Base-by-base conservation (phyloP, 805 yeast genomes). In the Yarrowia sp. region DNA sequence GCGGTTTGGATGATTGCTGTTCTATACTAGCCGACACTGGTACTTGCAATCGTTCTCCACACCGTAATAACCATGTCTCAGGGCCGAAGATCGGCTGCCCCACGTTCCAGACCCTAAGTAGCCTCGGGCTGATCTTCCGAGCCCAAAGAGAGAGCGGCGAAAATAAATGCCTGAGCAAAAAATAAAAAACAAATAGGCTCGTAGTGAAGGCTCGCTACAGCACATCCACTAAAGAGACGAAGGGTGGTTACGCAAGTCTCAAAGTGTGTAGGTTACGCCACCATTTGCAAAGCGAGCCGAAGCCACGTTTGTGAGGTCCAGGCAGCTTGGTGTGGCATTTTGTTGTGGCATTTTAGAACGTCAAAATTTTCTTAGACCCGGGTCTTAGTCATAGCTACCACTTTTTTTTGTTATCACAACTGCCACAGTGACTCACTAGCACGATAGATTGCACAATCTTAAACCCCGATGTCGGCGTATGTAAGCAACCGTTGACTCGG, bases 371-470 rank as follows among this genome's bases (percentile, higher is more conserved):
- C n/a, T n/a, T 12, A 2, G 25, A 38, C 25, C 10, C 42, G 14
- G 42, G 24, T 10, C 21, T 39, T 22, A 14, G 29, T 39, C 46
- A 22, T 24, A 42, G n/a, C n/a, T n/a, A n/a, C n/a, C n/a, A n/a
- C n/a, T n/a, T n/a, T n/a, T n/a, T n/a, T n/a, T n/a, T n/a, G n/a
- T n/a, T n/a, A n/a, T n/a, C n/a, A n/a, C n/a, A n/a, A 21, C 25
- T 27, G 51, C 51, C 51, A 44, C 51, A 44, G 24, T 47, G 55
- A 47, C 38, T 47, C 55, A 47, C 38, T 3, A 29, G 53, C 53
- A 29, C 36, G 55, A 47, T 47, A 19, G 25, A 47, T 47, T 31
- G 55, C 19, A n/a, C 55, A 47, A 47, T 47, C 38, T 47, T 21
- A 47, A 21, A 14, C 19, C 9, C 35, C 24, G n/a, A 29, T 27